A percentile compares a stretch with the other conserved stretches of the same genome.
Conservation (phyloP, 129 eudicot species). For the Flaveria sonorensis region DNA sequence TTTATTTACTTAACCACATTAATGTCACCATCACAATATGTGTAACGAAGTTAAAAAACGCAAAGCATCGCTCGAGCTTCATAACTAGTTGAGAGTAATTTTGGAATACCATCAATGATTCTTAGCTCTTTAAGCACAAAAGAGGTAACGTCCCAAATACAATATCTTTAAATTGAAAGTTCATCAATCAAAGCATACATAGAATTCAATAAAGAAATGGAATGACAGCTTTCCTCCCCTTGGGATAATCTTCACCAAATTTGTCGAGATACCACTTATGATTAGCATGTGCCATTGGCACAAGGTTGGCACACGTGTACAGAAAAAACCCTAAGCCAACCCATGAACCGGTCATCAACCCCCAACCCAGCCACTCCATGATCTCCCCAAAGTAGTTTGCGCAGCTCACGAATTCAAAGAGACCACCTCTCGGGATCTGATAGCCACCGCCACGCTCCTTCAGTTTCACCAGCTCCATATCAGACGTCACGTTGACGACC, state of each 20-base stretch:
- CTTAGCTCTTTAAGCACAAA: too few relatives aligned
- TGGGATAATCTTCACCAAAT: constrained; percentile 88
- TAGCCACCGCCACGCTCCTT: constrained; percentile 74
- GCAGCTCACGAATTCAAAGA: constrained; percentile 70
- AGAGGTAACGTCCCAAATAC: too few relatives aligned
- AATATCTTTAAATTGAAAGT: too few relatives aligned
- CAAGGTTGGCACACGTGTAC: constrained; percentile 81
- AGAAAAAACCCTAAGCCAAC: constrained; percentile 74
- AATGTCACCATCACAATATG: too few relatives aligned
- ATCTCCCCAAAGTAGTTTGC: constrained; percentile 90
- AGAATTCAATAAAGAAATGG: constrained; percentile 65
- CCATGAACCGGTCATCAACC: constrained; percentile 77
- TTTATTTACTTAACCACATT: too few relatives aligned
- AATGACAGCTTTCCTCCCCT: constrained; percentile 69
- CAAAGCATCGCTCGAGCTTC: not conserved
- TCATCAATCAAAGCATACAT: too few relatives aligned
- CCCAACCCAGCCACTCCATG: constrained; percentile 92
- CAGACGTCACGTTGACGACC: constrained; percentile 66
- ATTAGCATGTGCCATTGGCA: constrained; percentile 74
- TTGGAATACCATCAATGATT: too few relatives aligned
- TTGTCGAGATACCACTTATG: constrained; percentile 83
- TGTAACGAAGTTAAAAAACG: too few relatives aligned
- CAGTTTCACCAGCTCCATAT: constrained; percentile 55
- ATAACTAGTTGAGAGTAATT: too few relatives aligned
- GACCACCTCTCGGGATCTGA: constrained; percentile 80